Evolutionary conservation across 2,329 filamentous ascomycete genomes (phyloP), one percentile per base, ranked within the genome.

Genomic region (Trichoderma koningiopsis): DNA sequence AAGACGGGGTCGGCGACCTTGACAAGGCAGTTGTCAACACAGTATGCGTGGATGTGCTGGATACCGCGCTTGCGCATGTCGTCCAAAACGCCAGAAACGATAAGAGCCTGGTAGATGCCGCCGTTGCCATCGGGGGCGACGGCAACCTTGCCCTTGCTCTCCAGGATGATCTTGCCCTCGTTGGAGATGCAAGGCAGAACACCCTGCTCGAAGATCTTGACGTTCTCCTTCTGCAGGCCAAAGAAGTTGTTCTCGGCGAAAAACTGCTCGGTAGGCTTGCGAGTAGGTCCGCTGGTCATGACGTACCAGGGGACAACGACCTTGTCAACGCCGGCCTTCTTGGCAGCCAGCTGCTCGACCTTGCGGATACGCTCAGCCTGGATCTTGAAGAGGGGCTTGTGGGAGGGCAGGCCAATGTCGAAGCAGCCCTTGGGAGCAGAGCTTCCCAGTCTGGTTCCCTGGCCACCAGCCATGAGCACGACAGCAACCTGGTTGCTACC

Each of bases 1-100:
- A 99, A 98, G 74, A 93, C 88, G 16, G 96, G 96, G 77, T 99
- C 96, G 33, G 95, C 95, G n/a, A 99, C 95, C 83, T 93, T 95
- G 79, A 97, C 95, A n/a, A 99, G 88, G 83, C 95, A 98, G 86
- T 99, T 99, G 84, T 99, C 96, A 57, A 99, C 96, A 78, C 96
- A 97, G 87, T 98, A 98, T 59, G 94, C 92, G 81, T 99, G 95
- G 72, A 99, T 91, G 83, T 99, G 96, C 85, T 97, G 83, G 78
- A 98, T 92, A 61, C 94, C 94, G 69, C 95, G 92, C 82, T 89
- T 90, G 75, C 88, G 87, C 92, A 99, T 96, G 81, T 98, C 94
- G 56, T 89, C 88, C 61, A 97, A 89, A 49, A 96, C 92, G 68
- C 91, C 91, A 19, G 91, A 91, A 70, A 88, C 88, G 73, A 97